A percentile compares a stretch with the other conserved stretches of the same genome.
Conservation (phyloP, 148 eudicot species). For the Heliosperma pusillum region DNA sequence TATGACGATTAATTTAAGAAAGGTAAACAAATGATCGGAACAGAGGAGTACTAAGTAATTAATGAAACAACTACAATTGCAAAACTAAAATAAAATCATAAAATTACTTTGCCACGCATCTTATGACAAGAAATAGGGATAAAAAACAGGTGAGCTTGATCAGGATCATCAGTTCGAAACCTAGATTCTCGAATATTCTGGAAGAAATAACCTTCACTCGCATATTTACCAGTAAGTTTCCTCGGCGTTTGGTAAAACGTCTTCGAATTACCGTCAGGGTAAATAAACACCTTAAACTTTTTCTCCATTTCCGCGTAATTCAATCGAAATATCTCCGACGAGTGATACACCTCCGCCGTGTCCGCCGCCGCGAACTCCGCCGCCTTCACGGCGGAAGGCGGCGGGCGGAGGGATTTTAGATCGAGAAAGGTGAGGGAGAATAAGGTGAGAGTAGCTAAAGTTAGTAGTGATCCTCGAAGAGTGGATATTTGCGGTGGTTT, state of each 20-base stretch:
- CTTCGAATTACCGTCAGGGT: slow-evolving; percentile 73
- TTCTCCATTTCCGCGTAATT: slow-evolving; percentile 75
- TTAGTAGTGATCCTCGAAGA: slow-evolving; percentile 57
- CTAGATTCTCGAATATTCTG: slow-evolving; percentile 84
- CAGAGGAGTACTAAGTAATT: too few relatives aligned
- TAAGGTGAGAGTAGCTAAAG: slow-evolving; percentile 57
- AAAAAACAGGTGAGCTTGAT: slow-evolving; percentile 74
- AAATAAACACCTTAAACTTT: slow-evolving; percentile 80
- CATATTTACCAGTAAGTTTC: slow-evolving; percentile 84
- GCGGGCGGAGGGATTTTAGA: slow-evolving; percentile 48
- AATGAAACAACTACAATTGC: too few relatives aligned
- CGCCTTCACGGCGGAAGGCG: slow-evolving; percentile 26
- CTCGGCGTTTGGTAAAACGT: slow-evolving; percentile 91
- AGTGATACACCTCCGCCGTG: slow-evolving; percentile 49
- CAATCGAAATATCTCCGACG: slow-evolving; percentile 52
- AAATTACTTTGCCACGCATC: slow-evolving; percentile 88
- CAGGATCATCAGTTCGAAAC: slow-evolving; percentile 76
- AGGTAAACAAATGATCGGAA: too few relatives aligned
- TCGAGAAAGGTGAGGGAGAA: slow-evolving; percentile 63
- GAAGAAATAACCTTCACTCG: slow-evolving; percentile 91
- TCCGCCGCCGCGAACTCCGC: slow-evolving; percentile 14
- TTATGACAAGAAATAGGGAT: slow-evolving; percentile 93
- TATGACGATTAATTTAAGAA: too few relatives aligned
- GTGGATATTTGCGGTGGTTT: slow-evolving; percentile 35
- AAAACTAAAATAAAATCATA: neutral